These are phyloP conservation scores for Epipyxis sp. DNA, from an alignment of 108 stramenopile species.

Conservation along the genomic window DNA sequence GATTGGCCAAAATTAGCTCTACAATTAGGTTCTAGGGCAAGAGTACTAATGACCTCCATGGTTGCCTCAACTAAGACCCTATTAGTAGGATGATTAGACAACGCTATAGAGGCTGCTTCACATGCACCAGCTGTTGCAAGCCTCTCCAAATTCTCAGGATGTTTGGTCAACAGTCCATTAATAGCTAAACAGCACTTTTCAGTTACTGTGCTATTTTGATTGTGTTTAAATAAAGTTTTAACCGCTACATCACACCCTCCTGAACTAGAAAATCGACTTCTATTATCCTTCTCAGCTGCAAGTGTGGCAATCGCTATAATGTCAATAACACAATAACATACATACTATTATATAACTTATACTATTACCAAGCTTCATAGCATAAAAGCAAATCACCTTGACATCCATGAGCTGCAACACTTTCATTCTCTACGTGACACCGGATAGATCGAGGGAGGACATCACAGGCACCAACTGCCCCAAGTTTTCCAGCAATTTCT, in stretches of 20 bases:
- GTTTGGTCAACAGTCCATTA: background rate
- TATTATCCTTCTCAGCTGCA: background rate
- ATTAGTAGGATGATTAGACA: background rate
- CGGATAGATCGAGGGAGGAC: background rate
- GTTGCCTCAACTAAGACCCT: background rate
- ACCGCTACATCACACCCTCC: constrained; percentile 12
- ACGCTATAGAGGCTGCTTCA: background rate
- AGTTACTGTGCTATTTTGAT: background rate
- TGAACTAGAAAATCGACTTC: background rate
- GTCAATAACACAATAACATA: too few species aligned
- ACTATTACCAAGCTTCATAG: too few species aligned
- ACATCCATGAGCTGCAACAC: background rate
- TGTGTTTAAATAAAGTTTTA: background rate
- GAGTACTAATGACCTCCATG: background rate
- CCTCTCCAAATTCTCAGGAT: background rate
- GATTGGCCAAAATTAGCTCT: background rate
- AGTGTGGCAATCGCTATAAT: background rate
- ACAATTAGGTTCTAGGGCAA: background rate
- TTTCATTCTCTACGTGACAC: background rate
- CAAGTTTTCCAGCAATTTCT: background rate
- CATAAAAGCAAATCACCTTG: too few species aligned
- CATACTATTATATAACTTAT: too few species aligned
- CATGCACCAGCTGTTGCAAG: background rate
- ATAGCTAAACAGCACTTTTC: background rate
- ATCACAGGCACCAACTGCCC: background rate